Percentiles rank a stretch among this genome's conserved stretches.
phyloP scores from a whole-genome alignment of 2,329 filamentous ascomycete species.

The Phialocephala sp. region DNA sequence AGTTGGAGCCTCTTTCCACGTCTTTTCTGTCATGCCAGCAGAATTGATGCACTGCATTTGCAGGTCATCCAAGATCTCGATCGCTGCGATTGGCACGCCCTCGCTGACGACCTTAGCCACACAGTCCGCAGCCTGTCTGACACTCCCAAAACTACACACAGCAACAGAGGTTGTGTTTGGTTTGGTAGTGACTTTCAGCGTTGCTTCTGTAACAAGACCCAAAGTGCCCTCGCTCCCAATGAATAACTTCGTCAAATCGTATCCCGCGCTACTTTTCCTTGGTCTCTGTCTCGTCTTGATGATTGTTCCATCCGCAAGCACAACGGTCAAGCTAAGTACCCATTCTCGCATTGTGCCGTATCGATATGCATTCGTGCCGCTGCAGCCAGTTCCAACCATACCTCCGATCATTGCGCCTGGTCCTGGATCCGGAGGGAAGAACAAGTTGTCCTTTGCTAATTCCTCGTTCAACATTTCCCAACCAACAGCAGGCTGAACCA shows the following conservation, averaged over 20 bases:
- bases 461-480: constrained; percentile 88
- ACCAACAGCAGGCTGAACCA: constrained; percentile 81
- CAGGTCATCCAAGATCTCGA: constrained; percentile 90
- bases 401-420: constrained; percentile 93
- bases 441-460: constrained; percentile 74
- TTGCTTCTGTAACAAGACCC: constrained; percentile 89
- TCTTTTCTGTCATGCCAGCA: constrained; percentile 67
- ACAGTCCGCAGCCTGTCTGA: constrained; percentile 57
- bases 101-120: constrained; percentile 80
- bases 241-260: constrained; percentile 88
- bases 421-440: constrained; percentile 91
- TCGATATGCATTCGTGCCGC: constrained; percentile 87
- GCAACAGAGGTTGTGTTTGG: constrained; percentile 83
- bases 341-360: constrained; percentile 96
- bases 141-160: constrained; percentile 66
- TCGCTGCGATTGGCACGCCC: constrained; percentile 85
- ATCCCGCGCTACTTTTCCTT: constrained; percentile 88
- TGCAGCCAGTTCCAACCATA: constrained; percentile 77
- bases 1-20: constrained; percentile 75
- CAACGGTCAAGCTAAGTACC: constrained; percentile 86
- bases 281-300: constrained; percentile 89
- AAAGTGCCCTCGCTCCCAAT: constrained; percentile 92
- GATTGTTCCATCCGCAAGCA: constrained; percentile 86
- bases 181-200: constrained; percentile 82
- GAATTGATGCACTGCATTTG: constrained; percentile 78